Evolutionary conservation across 495 filamentous ascomycete genomes (phyloP), one percentile per base, ranked within the genome.

Genomic region (Hyaloscypha hepaticicola): DNA sequence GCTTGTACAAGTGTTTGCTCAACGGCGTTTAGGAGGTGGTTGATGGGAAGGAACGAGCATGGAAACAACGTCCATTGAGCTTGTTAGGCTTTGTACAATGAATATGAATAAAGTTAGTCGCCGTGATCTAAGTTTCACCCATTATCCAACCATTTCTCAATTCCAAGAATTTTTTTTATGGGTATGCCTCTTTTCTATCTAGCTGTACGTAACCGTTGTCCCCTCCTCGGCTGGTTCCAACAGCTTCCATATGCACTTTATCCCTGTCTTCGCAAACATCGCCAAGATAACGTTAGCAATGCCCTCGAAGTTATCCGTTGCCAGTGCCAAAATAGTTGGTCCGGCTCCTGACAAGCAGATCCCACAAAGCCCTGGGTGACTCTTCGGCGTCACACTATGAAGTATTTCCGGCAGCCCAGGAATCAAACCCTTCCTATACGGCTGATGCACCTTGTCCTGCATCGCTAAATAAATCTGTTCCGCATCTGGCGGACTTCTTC

Each of bases 401-500:
- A 98, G 87, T 63, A 97, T 90, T 71, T 96, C 90, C n/a, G 89
- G 88, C 60, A 99, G 78, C 0, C 95, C 93, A 1, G 94, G 95
- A 66, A 99, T 93, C 56, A 99, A 82, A 14, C 82, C 88, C 74
- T 90, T 87, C 50, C 95, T 87, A 77, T 98, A 97, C 11, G 91
- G 94, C 75, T 99, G 95, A 76, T 99, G 95, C 45, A 99, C 82
- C 75, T 92, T 95, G 78, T 99, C 95, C 77, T 96, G 93, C 95
- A 99, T 99, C 28, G 91, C 94, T 28, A 93, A 82, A 79, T 92
- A 96, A 73, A 99, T 98, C 75, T 92, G 88, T 66, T 93, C 88
- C 45, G 94, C 85, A 72, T 97, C 88, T n/a, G 93, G 94, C 7
- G 95, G 95, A 19, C 88, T 91, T 66, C 88, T 84, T 52, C 93